phyloP scores from a whole-genome alignment of 805 yeast species.

The Priceomyces castillae region DNA sequence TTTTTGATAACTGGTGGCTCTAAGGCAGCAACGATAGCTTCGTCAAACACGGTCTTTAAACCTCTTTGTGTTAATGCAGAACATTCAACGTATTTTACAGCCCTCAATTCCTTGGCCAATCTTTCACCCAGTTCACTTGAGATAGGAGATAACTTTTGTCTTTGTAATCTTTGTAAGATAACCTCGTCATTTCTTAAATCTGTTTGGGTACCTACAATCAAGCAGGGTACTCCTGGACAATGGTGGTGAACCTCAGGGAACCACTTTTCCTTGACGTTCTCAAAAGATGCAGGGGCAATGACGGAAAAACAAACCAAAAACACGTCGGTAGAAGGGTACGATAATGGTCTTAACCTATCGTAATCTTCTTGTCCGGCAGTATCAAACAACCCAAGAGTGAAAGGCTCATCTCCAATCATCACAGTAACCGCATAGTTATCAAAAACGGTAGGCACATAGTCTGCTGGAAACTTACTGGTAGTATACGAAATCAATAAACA shows the following conservation, averaged over 20 bases:
- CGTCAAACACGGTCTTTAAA: constrained; percentile 95
- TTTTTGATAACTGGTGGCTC: constrained; percentile 91
- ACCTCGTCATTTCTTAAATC: constrained; percentile 93
- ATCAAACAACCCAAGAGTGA: constrained; percentile 94
- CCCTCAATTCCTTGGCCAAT: constrained; percentile 89
- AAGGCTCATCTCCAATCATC: constrained; percentile 97
- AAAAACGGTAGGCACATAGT: constrained; percentile 97
- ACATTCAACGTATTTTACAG: constrained; percentile 96
- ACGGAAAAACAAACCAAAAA: constrained; percentile 95
- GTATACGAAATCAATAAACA: constrained; percentile 94
- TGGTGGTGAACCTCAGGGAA: constrained; percentile 95
- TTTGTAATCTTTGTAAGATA: constrained; percentile 81
- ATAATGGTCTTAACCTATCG: constrained; percentile 93
- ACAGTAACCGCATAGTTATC: constrained; percentile 94
- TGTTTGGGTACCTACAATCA: constrained; percentile 94
- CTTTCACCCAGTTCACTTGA: constrained; percentile 85
- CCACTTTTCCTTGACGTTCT: constrained; percentile 98
- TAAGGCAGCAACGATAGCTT: constrained; percentile 96
- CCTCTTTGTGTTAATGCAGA: constrained; percentile 97
- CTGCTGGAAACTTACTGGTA: constrained; percentile 95
- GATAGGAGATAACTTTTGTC: constrained; percentile 87
- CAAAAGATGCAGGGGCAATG: constrained; percentile 95
- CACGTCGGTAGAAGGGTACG: constrained; percentile 96
- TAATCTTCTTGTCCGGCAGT: constrained; percentile 99
- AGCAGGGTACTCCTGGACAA: constrained; percentile 97